Evolutionary conservation across 1,284 basidiomycete species (phyloP).

Genomic region (Apiotrichum mycotoxinovorans): DNA sequence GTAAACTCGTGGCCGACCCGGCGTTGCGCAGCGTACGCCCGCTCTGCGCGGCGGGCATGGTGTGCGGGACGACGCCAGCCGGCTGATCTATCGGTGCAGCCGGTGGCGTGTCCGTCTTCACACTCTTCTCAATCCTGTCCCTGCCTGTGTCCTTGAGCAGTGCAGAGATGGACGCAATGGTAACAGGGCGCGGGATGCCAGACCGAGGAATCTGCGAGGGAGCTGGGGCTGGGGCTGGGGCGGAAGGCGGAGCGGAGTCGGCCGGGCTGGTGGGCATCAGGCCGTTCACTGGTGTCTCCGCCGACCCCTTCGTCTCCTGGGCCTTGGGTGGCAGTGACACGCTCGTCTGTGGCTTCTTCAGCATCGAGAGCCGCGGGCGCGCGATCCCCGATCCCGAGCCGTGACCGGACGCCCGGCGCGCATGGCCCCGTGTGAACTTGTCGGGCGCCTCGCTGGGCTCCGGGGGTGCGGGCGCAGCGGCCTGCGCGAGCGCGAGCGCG

Average conservation of each 20-base stretch:
- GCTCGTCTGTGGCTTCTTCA: too few species aligned
- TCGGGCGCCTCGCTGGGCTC: background rate
- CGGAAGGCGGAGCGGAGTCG: background rate
- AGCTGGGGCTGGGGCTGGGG: background rate
- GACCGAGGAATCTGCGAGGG: background rate
- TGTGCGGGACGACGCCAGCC: too few species aligned
- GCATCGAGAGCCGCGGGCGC: background rate
- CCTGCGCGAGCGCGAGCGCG: background rate
- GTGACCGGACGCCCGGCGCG: background rate
- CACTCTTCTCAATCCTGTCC: background rate
- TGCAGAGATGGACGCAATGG: background rate
- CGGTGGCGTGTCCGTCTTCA: background rate
- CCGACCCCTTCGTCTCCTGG: background rate
- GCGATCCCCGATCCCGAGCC: background rate
- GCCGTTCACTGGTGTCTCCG: background rate
- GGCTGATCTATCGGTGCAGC: too few species aligned
- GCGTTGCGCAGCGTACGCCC: too few species aligned
- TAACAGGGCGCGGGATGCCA: background rate
- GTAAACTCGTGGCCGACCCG: too few species aligned
- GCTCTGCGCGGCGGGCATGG: too few species aligned
- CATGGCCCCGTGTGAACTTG: background rate
- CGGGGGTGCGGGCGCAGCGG: background rate
- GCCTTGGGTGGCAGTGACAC: too few species aligned
- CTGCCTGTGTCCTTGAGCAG: background rate
- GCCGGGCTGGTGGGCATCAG: background rate